Base-by-base conservation (phyloP, 169 alveolate species). In the Eimeria tenella region DNA sequence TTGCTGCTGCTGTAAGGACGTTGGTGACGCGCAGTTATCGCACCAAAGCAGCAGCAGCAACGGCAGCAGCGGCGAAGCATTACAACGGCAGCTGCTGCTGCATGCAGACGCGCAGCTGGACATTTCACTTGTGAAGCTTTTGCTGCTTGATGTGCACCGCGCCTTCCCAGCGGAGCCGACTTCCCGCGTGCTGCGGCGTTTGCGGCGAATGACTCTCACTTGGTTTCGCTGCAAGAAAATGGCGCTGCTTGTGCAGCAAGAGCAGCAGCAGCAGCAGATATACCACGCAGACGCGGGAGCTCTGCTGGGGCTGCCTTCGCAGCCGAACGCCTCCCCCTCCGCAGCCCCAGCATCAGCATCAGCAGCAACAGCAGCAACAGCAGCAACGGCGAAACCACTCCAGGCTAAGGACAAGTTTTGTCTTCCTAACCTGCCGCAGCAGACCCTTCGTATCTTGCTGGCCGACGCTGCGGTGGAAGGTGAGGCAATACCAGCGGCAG, bases 91-190 rank as follows among this genome's bases (percentile, higher is more conserved):
- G 88, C 88, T 19, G 88, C 88, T 50, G 11, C n/a, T 10, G n/a
- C 9, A 4, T 4, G 88, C 13, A 53, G 86, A 60, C 25, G 86
- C 65, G n/a, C 62, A 74, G 60, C 9, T 74, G 42, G 62, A 9
- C 42, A 15, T 79, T 11, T 79, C 68, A 15, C 71, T 74, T 15
- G 81, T 56, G 49, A 53, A 56, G 58, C 65, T 58, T 17, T 50
- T 90, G 23, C 70, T 90, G 23, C 49, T 74, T 49, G 89, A 73
- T 3, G 90, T 58, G 4, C 94, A 90, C 70, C 89, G 71, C 49
- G 62, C 81, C 25, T n/a, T 23, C 53, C 81, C 63, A 23, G 52
- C 31, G 1, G 94, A 74, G 70, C 93, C 93, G 13, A 49, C 56
- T 31, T 82, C 93, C 7, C 11, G 63, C 9, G 62, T 23, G 9